Base-by-base conservation (phyloP, 495 filamentous ascomycete species). In the Penicillium pulvis region DNA sequence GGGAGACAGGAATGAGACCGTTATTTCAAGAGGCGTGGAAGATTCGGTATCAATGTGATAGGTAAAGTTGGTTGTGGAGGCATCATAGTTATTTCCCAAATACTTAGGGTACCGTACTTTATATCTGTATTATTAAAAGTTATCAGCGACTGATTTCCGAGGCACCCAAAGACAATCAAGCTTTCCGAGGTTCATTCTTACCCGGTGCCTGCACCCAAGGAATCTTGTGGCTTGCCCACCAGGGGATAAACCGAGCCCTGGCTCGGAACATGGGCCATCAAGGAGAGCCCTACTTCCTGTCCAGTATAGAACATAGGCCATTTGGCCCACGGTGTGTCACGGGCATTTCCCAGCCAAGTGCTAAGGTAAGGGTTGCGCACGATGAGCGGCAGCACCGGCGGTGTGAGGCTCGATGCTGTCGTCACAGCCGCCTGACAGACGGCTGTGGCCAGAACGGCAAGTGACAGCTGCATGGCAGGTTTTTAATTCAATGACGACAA, bases 301-400 rank as follows among this genome's bases (percentile, higher is more conserved):
- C 93, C 92, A 14, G 90, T 95, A 80, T 88, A 98, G 70, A 98
- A 98, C 60, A 96, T 95, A 28, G 93, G 93, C 93, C 93, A 98
- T 70, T 85, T 85, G 35, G 85, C 81, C 93, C 93, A 98, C n/a
- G 93, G 93, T 19, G 77, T 79, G 14, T 89, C 85, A 48, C 93
- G 84, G 35, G 91, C 91, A 75, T 88, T 82, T 11, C 81, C 81
- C 51, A 96, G 71, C 92, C 93, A 97, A 12, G 92, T 89, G 64
- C 90, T 96, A 41, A 97, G 77, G 70, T 98, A 98, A 17, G 93
- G 93, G 66, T 90, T 97, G 28, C 93, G 87, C 33, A 98, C 93
- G 59, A 90, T 86, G 67, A 98, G 78, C 9, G 93, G 93, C 43
- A 98, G 75, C 6, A 95, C 90, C 1, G 91, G 90, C 24, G 93